phyloP scores from a whole-genome alignment of 2,329 filamentous ascomycete genomes.

The Plenodomus tracheiphilus region DNA sequence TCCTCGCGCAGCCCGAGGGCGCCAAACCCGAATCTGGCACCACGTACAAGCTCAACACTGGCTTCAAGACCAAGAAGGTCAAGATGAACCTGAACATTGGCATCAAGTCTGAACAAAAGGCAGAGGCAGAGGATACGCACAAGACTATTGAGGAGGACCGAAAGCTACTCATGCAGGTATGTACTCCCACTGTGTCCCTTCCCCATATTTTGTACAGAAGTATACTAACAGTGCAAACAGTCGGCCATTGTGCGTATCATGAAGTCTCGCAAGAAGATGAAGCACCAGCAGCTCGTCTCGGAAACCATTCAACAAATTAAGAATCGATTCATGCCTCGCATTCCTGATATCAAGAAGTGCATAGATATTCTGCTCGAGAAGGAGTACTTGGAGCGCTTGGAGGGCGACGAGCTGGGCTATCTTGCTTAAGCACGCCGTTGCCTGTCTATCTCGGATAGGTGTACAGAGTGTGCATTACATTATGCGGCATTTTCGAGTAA shows the following conservation, averaged over 20 bases:
- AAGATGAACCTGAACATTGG: constrained; percentile 94
- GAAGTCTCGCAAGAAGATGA: constrained; percentile 99
- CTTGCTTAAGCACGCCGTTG: too few relatives aligned
- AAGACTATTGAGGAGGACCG: constrained; percentile 99
- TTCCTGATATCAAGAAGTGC: constrained; percentile 98
- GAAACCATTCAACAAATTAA: constrained; percentile 97
- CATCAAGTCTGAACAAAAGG: constrained; percentile 94
- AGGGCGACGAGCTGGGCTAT: constrained; percentile 93
- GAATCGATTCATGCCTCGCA: constrained; percentile 87
- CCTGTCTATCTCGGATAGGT: too few relatives aligned
- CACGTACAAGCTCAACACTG: constrained; percentile 82
- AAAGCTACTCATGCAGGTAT: constrained; percentile 93
- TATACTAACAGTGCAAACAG: constrained; percentile 55
- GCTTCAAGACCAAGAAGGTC: constrained; percentile 98
- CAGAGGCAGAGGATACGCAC: constrained; percentile 95
- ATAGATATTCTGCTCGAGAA: constrained; percentile 99
- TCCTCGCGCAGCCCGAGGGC: constrained; percentile 70
- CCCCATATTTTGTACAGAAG: not conserved
- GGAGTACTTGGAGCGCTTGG: constrained; percentile 94
- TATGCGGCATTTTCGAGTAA: too few relatives aligned
- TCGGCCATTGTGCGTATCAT: constrained; percentile 99
- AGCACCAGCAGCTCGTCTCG: constrained; percentile 89
- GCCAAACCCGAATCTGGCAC: constrained; percentile 79
- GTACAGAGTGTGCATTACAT: too few relatives aligned
- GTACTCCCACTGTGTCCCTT: constrained; percentile 39